Evolutionary conservation across 371 early-diverging fungal genomes (phyloP).

Genomic region (Zopfochytrium polystomum): DNA sequence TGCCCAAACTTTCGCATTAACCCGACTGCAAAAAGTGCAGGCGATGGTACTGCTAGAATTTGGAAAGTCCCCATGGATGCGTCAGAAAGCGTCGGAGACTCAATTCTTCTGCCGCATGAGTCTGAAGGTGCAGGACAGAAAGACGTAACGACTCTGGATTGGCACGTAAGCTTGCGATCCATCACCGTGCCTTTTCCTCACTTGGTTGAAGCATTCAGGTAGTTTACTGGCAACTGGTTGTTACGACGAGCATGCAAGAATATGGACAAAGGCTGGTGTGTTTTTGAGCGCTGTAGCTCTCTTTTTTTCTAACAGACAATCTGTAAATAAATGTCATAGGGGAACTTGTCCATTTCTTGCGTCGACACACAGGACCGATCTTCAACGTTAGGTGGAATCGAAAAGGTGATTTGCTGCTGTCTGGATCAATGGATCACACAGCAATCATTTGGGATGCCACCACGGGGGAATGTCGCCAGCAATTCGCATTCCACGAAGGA

Average conservation of each 20-base stretch:
- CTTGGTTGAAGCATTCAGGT: slow-evolving; percentile 64
- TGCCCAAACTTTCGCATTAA: background rate
- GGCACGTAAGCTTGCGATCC: slow-evolving; percentile 69
- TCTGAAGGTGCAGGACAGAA: too few relatives aligned
- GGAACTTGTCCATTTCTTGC: slow-evolving; percentile 65
- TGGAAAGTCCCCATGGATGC: slow-evolving; percentile 59
- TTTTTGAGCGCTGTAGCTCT: background rate
- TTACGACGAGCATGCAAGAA: slow-evolving; percentile 84
- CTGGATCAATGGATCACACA: slow-evolving; percentile 77
- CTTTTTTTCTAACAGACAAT: too few relatives aligned
- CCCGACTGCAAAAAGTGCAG: slow-evolving; percentile 45
- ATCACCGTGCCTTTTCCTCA: slow-evolving; percentile 7
- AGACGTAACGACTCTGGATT: slow-evolving; percentile 84
- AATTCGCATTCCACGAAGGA: slow-evolving; percentile 74
- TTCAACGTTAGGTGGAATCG: slow-evolving; percentile 86
- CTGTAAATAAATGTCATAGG: too few relatives aligned
- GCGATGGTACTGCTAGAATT: slow-evolving; percentile 82
- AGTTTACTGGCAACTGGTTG: slow-evolving; percentile 83
- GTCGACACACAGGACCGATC: slow-evolving; percentile 77
- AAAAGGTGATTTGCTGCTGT: slow-evolving; percentile 71
- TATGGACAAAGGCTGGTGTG: slow-evolving; percentile 66
- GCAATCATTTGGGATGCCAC: slow-evolving; percentile 83
- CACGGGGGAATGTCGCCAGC: slow-evolving; percentile 73
- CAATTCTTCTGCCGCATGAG: slow-evolving; percentile 13
- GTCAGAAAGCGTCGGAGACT: slow-evolving; percentile 10